Evolutionary conservation across 75 land plant genomes (phyloP).

Genomic region (Pseudotsuga menziesii): DNA sequence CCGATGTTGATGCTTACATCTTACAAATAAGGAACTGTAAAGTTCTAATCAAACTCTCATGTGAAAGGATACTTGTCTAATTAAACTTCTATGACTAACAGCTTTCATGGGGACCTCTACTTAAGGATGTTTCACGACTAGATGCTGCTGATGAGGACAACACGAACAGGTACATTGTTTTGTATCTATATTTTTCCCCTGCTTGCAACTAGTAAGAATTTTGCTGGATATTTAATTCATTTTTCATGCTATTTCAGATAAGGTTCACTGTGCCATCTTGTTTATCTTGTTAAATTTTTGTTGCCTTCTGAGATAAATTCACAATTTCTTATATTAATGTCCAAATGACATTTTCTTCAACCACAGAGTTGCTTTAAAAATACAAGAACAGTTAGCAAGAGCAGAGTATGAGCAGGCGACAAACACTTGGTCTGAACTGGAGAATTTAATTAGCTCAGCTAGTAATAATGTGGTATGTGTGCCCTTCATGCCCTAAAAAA

Average conservation of each 20-base stretch:
- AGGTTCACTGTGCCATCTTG: too few species aligned
- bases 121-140: constrained; percentile 67
- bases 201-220: background rate
- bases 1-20: background rate
- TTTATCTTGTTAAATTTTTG: background rate
- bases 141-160: constrained; percentile 35
- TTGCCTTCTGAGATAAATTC: background rate
- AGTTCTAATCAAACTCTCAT: background rate
- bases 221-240: background rate
- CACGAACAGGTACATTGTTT: constrained; percentile 24
- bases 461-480: constrained; percentile 28
- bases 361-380: constrained; percentile 42
- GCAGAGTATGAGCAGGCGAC: constrained; percentile 41
- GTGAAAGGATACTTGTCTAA: background rate
- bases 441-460: constrained; percentile 7
- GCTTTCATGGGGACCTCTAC: constrained; percentile 90
- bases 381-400: constrained; percentile 28
- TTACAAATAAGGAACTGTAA: background rate
- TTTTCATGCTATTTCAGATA: background rate
- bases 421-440: constrained; percentile 36
- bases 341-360: too few species aligned
- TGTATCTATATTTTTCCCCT: background rate
- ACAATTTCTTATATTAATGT: background rate
- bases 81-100: constrained; percentile 15
- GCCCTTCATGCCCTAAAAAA: background rate